Evolutionary conservation across 202 grass and related monocot genomes (phyloP).

Genomic region (Brachypodium distachyon): DNA sequence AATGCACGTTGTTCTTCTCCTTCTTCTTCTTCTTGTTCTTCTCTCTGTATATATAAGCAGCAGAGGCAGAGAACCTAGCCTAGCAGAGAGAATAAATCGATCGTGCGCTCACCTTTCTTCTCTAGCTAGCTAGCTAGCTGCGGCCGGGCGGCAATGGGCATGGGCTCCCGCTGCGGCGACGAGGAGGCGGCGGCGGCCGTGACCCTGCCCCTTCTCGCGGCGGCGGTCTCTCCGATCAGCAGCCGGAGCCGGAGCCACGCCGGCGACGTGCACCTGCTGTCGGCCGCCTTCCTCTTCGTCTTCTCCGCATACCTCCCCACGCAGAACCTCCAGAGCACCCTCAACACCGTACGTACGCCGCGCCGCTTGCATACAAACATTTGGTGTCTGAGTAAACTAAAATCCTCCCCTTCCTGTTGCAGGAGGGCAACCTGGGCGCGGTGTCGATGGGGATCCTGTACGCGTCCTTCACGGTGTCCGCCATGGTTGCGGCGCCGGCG

Average conservation of each 20-base stretch:
- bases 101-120: too few relatives aligned
- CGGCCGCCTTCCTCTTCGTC: constrained; percentile 73
- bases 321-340: constrained; percentile 72
- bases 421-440: constrained; percentile 68
- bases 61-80: background rate
- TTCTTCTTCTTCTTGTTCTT: too few relatives aligned
- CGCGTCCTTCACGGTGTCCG: constrained; percentile 69
- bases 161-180: constrained; percentile 11
- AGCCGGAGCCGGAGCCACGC: constrained; percentile 13
- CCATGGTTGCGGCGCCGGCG: constrained; percentile 41
- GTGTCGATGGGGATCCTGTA: constrained; percentile 65
- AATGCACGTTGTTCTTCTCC: too few relatives aligned
- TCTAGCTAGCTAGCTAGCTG: background rate
- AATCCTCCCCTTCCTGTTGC: too few relatives aligned
- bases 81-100: background rate
- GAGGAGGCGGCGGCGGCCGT: constrained; percentile 4
- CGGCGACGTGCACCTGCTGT: constrained; percentile 62
- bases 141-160: background rate
- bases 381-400: too few relatives aligned
- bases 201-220: constrained; percentile 11
- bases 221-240: background rate
- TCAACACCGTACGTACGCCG: constrained; percentile 53
- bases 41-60: background rate
- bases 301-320: constrained; percentile 77
- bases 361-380: background rate